Evolutionary conservation across 2,329 filamentous ascomycete genomes (phyloP), one percentile per base, ranked within the genome.

Genomic region (Xylaria sp.): DNA sequence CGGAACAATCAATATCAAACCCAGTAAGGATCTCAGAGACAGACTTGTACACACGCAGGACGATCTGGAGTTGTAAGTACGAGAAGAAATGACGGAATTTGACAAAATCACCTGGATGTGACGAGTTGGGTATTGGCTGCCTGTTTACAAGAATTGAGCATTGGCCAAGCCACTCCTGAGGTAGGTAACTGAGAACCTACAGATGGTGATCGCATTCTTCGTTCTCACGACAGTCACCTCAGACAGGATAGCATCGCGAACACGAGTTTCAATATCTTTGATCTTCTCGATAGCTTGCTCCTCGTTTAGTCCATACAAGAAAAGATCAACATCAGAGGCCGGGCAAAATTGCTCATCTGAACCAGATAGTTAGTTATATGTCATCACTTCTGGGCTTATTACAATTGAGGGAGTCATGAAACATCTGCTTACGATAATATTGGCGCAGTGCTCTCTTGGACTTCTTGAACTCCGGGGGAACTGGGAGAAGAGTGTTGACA

Each of bases 1-100:
- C 92, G 0, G 91, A 90, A 73, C 90, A 93, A 73, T 95, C 92
- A 51, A 96, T 92, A 70, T 96, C 92, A 69, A 96, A 96, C 0
- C 92, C 92, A 2, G 92, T 92, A 23, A 96, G 82, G 37, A 96
- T 94, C 74, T 96, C 91, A 0, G 91, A 89, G 47, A 96, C 79
- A 0, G 89, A 93, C 71, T 92, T 92, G 80, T 96, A 96, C 38
- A 95, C 87, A 37, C 92, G 89, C 31, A 96, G 82, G 21, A 96
- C 92, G 69, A 96, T 92, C 64, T 66, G 46, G 17, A 38, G 0
- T 11, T 9, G 28, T 64, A 6, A 66, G 60, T 23, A 56, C 23
- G 12, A 21, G 19, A 54, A 55, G n/a, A 31, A 38, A 40, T 0
- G 31, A 21, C 3, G 9, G 15, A 17, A 21, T 6, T 5, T 21